phyloP scores from a whole-genome alignment of 192 early-diverging fungal species.

The Coemansia sp. region DNA sequence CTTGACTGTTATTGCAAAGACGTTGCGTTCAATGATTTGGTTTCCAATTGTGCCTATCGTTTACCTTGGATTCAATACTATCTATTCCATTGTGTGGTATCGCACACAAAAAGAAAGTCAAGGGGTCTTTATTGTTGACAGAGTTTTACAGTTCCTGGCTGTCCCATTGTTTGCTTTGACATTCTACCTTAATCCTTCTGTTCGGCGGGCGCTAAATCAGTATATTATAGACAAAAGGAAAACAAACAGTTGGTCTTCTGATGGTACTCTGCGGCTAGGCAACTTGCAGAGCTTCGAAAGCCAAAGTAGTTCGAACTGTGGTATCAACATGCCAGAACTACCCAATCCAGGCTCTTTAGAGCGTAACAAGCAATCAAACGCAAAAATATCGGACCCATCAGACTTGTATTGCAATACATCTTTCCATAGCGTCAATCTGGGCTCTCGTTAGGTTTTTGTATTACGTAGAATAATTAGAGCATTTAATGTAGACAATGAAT shows the following conservation, averaged over 20 bases:
- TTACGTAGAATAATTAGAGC: constrained; percentile 76
- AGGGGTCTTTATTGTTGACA: constrained; percentile 19
- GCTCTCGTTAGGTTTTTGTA: constrained; percentile 27
- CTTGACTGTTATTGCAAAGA: constrained; percentile 19
- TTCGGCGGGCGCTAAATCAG: constrained; percentile 19
- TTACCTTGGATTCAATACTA: constrained; percentile 28
- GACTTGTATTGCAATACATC: constrained; percentile 68
- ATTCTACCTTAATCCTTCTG: constrained; percentile 39
- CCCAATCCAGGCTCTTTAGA: background rate
- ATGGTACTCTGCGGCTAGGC: background rate
- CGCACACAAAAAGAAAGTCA: constrained; percentile 5
- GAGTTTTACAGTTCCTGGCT: constrained; percentile 34
- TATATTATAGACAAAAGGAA: constrained; percentile 13
- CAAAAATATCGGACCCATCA: background rate
- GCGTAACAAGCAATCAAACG: background rate
- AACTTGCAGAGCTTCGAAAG: background rate
- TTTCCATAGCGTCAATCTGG: constrained; percentile 63
- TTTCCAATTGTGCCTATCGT: constrained; percentile 39
- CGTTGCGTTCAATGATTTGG: constrained; percentile 35
- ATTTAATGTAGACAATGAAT: too few relatives aligned
- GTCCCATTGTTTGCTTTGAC: constrained; percentile 30
- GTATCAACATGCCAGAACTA: background rate
- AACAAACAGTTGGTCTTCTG: background rate
- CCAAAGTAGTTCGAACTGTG: background rate
- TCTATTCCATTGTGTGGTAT: constrained; percentile 31